phyloP scores from a whole-genome alignment of 208 protist species.

The Trypanosoma caninum region DNA sequence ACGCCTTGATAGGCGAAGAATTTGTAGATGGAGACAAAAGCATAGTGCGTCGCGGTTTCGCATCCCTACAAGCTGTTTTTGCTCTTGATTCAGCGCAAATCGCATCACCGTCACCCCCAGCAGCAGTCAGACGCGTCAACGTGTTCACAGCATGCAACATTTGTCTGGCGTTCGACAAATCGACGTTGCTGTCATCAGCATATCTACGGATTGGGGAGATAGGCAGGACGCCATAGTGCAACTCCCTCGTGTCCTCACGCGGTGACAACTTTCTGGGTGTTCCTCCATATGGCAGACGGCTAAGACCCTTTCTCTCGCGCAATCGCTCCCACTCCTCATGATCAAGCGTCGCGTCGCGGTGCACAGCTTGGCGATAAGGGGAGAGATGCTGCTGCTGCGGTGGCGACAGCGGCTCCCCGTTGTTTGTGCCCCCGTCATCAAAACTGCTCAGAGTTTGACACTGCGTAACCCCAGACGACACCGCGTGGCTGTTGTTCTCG shows the following conservation, averaged over 20 bases:
- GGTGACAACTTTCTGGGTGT: not conserved
- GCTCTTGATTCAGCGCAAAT: not conserved
- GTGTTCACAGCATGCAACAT: constrained; percentile 5
- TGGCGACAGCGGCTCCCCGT: not conserved
- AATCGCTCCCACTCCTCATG: constrained; percentile 23
- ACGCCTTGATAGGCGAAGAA: constrained; percentile 7
- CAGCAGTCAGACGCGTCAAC: not conserved
- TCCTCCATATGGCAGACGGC: constrained; percentile 8
- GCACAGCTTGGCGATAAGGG: no score
- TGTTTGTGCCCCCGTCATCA: no score
- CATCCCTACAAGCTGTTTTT: not conserved
- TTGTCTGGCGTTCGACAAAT: constrained; percentile 16
- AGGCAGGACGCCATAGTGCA: not conserved
- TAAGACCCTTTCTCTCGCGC: not conserved
- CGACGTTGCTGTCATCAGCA: constrained; percentile 1
- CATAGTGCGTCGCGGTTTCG: not conserved
- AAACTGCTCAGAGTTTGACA: no score
- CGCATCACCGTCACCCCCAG: not conserved
- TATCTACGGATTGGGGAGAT: constrained; percentile 25
- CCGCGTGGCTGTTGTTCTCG: no score
- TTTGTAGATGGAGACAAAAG: constrained; percentile 6
- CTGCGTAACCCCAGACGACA: no score
- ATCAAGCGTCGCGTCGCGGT: constrained; percentile 20
- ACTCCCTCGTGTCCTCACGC: not conserved
- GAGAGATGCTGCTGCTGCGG: not conserved